Conservation (phyloP, 2,329 filamentous ascomycete genomes). For the Nemania sp. region DNA sequence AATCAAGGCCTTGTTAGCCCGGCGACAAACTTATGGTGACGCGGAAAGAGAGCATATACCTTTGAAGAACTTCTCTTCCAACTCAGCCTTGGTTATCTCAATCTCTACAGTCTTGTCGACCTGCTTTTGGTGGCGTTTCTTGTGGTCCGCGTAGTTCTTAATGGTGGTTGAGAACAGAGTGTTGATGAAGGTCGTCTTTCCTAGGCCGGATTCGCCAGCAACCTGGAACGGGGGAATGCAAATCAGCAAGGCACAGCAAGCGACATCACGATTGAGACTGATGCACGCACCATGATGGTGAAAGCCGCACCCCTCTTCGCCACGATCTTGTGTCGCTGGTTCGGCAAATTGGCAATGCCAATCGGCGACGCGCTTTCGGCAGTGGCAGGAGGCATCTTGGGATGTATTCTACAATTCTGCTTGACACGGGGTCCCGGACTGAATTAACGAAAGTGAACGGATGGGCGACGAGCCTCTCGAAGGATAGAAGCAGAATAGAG, state of each 20-base stretch:
- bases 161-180: slow-evolving; percentile 99
- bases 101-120: slow-evolving; percentile 99
- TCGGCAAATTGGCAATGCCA: slow-evolving; percentile 74
- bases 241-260: background rate
- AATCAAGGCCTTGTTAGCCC: slow-evolving; percentile 26
- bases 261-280: background rate
- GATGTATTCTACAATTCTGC: slow-evolving; percentile 14
- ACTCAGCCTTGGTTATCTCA: slow-evolving; percentile 98
- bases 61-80: slow-evolving; percentile 99
- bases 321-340: slow-evolving; percentile 76
- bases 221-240: slow-evolving; percentile 60
- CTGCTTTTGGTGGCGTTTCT: slow-evolving; percentile 98
- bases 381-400: slow-evolving; percentile 55
- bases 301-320: slow-evolving; percentile 91
- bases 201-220: slow-evolving; percentile 95
- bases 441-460: slow-evolving; percentile 12
- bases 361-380: slow-evolving; percentile 46
- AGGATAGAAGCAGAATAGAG: slow-evolving; percentile 4
- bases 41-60: slow-evolving; percentile 54
- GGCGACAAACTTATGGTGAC: background rate
- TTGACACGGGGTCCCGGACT: slow-evolving; percentile 22
- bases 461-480: slow-evolving; percentile 16
- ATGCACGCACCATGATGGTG: slow-evolving; percentile 88
- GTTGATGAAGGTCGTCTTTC: slow-evolving; percentile 99
- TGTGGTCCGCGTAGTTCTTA: slow-evolving; percentile 99